Evolutionary conservation across 768 basidiomycete genomes (phyloP).

Genomic region (Leccinellum albellum): DNA sequence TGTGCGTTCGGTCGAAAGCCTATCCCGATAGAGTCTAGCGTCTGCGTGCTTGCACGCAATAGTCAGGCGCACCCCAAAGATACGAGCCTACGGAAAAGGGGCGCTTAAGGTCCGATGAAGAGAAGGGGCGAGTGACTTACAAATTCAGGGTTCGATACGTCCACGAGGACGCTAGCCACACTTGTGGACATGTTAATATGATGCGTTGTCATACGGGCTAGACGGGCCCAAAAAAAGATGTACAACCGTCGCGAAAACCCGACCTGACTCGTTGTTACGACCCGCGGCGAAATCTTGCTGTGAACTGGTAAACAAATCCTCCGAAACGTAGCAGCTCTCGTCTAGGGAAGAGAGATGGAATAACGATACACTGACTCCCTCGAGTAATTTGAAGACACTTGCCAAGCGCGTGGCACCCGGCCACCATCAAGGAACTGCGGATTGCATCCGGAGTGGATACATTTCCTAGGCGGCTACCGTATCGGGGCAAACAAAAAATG

Average conservation of each 20-base stretch:
- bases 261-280: not conserved
- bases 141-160: slow-evolving; percentile 18
- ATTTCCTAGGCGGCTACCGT: not conserved
- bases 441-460: not conserved
- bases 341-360: not conserved
- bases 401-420: not conserved
- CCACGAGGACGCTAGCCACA: slow-evolving; percentile 14
- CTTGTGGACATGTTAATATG: slow-evolving; percentile 2
- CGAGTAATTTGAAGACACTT: not conserved
- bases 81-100: slow-evolving; percentile 22
- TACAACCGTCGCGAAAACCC: not conserved
- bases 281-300: not conserved
- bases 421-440: not conserved
- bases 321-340: not conserved
- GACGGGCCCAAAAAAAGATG: not conserved
- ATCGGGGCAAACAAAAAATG: not conserved
- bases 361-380: not conserved
- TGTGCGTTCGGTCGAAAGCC: slow-evolving; percentile 12
- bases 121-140: slow-evolving; percentile 16
- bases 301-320: not conserved
- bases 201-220: not conserved
- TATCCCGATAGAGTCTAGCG: slow-evolving; percentile 8
- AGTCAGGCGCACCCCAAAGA: not conserved
- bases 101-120: slow-evolving; percentile 32
- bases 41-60: slow-evolving; percentile 1